These are phyloP conservation scores for Phytophthora europaea DNA, from an alignment of 352 stramenopile species.

Conservation along the genomic window DNA sequence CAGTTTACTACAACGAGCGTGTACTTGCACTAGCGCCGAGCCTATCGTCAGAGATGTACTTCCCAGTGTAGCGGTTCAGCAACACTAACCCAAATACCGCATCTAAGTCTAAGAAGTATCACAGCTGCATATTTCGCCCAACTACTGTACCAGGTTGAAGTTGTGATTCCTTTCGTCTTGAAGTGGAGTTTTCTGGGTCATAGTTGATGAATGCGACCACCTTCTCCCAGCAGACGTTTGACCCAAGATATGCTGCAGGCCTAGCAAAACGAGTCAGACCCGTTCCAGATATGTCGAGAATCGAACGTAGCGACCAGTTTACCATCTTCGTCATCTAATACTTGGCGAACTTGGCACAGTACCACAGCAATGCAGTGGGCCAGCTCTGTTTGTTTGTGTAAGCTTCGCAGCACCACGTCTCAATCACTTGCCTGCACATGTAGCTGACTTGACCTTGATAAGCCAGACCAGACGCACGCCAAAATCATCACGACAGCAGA, in stretches of 20 bases:
- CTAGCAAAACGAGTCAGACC: not conserved
- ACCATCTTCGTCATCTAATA: conserved; percentile 15
- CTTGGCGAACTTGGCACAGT: not conserved
- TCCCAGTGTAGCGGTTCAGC: not conserved
- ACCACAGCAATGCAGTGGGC: conserved; percentile 14
- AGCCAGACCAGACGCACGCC: conserved; percentile 21
- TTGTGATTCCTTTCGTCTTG: not conserved
- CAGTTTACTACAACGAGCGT: too few species aligned
- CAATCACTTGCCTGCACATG: too few species aligned
- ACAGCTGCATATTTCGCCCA: not conserved
- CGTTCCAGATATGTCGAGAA: conserved; percentile 28
- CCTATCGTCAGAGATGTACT: too few species aligned
- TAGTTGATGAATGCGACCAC: conserved; percentile 2
- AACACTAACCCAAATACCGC: not conserved
- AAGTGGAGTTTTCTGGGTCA: not conserved
- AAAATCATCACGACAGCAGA: conserved; percentile 16
- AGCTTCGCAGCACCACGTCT: not conserved
- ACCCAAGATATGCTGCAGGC: not conserved
- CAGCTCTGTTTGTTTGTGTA: conserved; percentile 9
- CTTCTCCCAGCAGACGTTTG: conserved; percentile 7
- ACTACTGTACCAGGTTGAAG: not conserved
- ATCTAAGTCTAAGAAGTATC: too few species aligned
- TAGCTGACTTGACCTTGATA: not conserved
- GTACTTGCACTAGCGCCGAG: too few species aligned
- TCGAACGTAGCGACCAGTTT: conserved; percentile 12